These are phyloP conservation scores for Ceratobasidium papillatum DNA, from an alignment of 1,284 basidiomycete species.

Conservation along the genomic window DNA sequence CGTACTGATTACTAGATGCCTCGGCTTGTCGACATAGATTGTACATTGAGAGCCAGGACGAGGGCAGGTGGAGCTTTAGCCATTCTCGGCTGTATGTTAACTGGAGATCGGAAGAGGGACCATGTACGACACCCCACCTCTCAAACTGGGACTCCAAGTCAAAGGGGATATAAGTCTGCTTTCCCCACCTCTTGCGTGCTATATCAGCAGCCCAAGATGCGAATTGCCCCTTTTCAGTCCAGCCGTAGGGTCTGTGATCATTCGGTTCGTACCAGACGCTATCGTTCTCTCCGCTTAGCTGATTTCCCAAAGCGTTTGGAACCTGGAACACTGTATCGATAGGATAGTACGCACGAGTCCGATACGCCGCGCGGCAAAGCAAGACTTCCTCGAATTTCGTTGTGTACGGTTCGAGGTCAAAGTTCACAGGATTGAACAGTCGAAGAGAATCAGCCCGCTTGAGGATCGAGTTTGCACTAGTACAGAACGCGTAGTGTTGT, in stretches of 20 bases:
- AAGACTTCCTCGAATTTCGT: neutral
- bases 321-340: neutral
- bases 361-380: constrained; percentile 7
- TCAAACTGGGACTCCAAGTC: constrained; percentile 1
- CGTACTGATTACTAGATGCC: neutral
- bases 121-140: constrained; percentile 2
- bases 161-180: neutral
- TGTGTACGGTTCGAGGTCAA: neutral
- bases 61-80: neutral
- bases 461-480: neutral
- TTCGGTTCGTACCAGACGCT: neutral
- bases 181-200: constrained; percentile 10
- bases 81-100: constrained; percentile 5
- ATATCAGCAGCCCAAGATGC: neutral
- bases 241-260: neutral
- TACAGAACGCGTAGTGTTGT: constrained; percentile 53
- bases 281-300: neutral
- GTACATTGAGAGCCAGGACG: constrained; percentile 14
- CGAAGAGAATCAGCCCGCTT: constrained; percentile 2
- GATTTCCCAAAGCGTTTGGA: neutral
- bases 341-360: constrained; percentile 22
- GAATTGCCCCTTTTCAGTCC: neutral
- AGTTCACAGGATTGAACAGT: constrained; percentile 12
- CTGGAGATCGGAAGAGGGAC: neutral
- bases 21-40: neutral